A percentile compares a stretch with the other conserved stretches of the same genome.
Evolutionary conservation across 768 basidiomycete genomes (phyloP).

Genomic region (Tephrocybe rancida): DNA sequence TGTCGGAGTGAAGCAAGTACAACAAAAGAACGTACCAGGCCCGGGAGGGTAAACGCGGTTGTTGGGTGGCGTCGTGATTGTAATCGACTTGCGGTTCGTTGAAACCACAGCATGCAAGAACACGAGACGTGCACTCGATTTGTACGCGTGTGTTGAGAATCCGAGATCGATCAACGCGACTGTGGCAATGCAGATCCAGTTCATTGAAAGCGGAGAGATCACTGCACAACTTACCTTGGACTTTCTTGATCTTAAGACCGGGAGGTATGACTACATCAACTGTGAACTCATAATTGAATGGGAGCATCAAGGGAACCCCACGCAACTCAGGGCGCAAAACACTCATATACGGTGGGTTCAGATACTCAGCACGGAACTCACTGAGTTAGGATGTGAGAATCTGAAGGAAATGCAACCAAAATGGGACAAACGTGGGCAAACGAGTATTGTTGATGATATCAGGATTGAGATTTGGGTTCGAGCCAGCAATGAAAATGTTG

Average conservation of each 20-base stretch:
- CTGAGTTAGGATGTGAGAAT: too few relatives aligned
- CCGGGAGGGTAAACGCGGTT: constrained; percentile 42
- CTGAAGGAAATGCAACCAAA: too few relatives aligned
- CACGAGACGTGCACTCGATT: constrained; percentile 34
- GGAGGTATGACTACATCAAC: constrained; percentile 33
- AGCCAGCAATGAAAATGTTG: constrained; percentile 37
- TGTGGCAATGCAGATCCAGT: constrained; percentile 9
- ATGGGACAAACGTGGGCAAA: constrained; percentile 11
- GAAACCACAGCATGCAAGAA: constrained; percentile 36
- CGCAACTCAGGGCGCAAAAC: constrained; percentile 33
- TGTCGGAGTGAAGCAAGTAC: neutral
- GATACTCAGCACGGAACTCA: constrained; percentile 45
- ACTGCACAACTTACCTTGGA: constrained; percentile 25
- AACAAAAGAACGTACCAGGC: constrained; percentile 13
- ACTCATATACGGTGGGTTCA: constrained; percentile 45
- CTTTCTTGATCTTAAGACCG: constrained; percentile 21
- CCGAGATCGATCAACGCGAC: constrained; percentile 43
- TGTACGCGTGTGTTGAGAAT: constrained; percentile 40
- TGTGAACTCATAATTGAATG: constrained; percentile 36
- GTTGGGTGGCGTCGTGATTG: constrained; percentile 37
- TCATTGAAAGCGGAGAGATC: neutral
- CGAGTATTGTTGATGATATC: constrained; percentile 7
- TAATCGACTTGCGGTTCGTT: constrained; percentile 30
- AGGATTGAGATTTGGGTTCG: constrained; percentile 36
- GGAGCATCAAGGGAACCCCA: constrained; percentile 36